Base-by-base conservation (phyloP, 495 filamentous ascomycete genomes). In the Mytilinidion resinicola region DNA sequence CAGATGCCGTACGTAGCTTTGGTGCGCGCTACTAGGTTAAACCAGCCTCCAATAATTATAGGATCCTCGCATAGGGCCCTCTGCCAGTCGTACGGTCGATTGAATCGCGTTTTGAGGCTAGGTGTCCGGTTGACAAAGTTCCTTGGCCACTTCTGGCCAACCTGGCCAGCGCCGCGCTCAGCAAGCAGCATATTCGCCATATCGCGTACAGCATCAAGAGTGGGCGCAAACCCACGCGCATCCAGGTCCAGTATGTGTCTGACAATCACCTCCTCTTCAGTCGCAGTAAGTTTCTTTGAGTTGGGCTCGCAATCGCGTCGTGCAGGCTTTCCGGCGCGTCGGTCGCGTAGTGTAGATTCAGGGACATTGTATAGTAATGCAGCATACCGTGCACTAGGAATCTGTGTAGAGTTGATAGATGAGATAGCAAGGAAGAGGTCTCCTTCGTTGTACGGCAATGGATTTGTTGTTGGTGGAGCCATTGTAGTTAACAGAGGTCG, bases 31-130 rank as follows among this genome's bases (percentile, higher is more conserved):
- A 46, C 42, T 6, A 46, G 42, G 12, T 46, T 15, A 66, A 77
- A 77, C 69, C 65, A 78, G 0, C 9, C 54, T 0, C 49, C 12
- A 59, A 73, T 70, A 33, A 70, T 9, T 19, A 59, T 53, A 25
- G 66, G 68, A 67, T 77, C 67, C 69, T 79, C 68, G 61, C 63
- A 73, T 51, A 69, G 47, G 46, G 69, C 69, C 55, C 67, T 67
- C 56, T 73, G 59, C 50, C 70, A 67, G 57, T 77, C 62, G 51
- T 72, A 69, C 38, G 47, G 35, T 51, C 64, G 64, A 46, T 53
- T 67, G 56, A 67, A 74, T 56, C 55, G 61, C 50, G 67, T 72
- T 44, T 50, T 64, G 37, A 77, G 68, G 17, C 64, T 50, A 50
- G 49, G 58, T 48, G 64, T 60, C 19, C 69, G 66, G 51, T 69